phyloP scores from a whole-genome alignment of 129 eudicot genomes.

The Artemisia argyi region DNA sequence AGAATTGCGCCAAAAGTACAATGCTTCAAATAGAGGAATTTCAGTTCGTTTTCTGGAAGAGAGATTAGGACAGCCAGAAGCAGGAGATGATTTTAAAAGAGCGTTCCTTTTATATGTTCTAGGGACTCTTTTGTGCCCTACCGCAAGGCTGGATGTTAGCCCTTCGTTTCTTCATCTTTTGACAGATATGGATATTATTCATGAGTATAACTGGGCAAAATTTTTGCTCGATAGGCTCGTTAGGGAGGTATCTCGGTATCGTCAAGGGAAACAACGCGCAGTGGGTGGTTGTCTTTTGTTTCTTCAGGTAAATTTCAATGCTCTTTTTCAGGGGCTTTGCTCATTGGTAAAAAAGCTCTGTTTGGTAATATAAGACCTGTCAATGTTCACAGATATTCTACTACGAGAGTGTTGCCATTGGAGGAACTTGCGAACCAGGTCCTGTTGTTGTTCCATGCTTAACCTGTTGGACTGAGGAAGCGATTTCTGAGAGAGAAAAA shows the following conservation, averaged over 20 bases:
- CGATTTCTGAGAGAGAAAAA: slow-evolving; percentile 75
- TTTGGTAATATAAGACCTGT: neutral
- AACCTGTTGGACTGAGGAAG: slow-evolving; percentile 82
- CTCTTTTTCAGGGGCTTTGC: neutral
- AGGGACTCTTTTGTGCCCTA: slow-evolving; percentile 82
- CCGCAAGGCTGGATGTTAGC: slow-evolving; percentile 84
- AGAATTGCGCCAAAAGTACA: slow-evolving; percentile 67
- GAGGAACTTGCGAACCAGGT: slow-evolving; percentile 54
- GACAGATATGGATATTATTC: slow-evolving; percentile 69
- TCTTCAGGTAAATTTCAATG: slow-evolving; percentile 59
- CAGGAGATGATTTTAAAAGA: slow-evolving; percentile 81
- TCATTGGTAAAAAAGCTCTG: neutral
- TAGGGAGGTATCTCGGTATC: slow-evolving; percentile 79
- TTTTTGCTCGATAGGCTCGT: slow-evolving; percentile 80
- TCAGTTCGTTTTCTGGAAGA: slow-evolving; percentile 74
- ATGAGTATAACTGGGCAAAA: slow-evolving; percentile 81
- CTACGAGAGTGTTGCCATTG: slow-evolving; percentile 78
- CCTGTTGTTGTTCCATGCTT: slow-evolving; percentile 68
- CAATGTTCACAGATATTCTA: slow-evolving; percentile 57
- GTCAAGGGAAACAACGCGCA: slow-evolving; percentile 85
- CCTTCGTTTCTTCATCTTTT: slow-evolving; percentile 76
- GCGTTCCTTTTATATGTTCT: slow-evolving; percentile 70
- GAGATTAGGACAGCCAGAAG: slow-evolving; percentile 61
- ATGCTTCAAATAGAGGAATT: slow-evolving; percentile 77
- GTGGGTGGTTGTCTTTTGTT: slow-evolving; percentile 88